These are phyloP conservation scores for Moelleriella libera DNA, from an alignment of 2,329 filamentous ascomycete genomes.

Conservation along the genomic window DNA sequence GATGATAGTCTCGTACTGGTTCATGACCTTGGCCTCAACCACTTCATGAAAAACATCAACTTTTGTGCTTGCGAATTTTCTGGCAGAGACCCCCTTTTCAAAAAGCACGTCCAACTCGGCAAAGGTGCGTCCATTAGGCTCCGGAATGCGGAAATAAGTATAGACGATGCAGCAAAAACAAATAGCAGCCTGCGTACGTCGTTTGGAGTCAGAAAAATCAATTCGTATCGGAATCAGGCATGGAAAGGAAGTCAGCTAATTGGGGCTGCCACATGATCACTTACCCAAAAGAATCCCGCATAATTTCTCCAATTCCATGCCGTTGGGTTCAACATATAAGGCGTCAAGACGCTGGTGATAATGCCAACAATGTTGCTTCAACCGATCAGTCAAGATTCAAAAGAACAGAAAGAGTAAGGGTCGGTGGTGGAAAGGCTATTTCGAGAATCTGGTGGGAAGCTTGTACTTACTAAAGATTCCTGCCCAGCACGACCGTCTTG, in stretches of 20 bases:
- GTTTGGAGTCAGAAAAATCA: neutral
- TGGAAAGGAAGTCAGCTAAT: neutral
- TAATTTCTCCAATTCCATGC: slow-evolving; percentile 84
- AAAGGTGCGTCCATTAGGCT: slow-evolving; percentile 67
- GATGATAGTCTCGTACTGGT: slow-evolving; percentile 28
- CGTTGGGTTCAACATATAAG: slow-evolving; percentile 82
- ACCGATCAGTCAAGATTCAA: neutral
- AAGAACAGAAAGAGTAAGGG: neutral
- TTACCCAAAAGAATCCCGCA: slow-evolving; percentile 73
- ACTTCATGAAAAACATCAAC: slow-evolving; percentile 41
- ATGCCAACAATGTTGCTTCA: slow-evolving; percentile 65
- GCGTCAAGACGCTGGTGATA: slow-evolving; percentile 66
- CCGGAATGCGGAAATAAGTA: slow-evolving; percentile 44
- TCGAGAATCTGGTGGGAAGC: neutral
- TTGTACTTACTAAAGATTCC: slow-evolving; percentile 51
- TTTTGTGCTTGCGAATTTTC: slow-evolving; percentile 52
- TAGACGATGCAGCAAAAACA: slow-evolving; percentile 74
- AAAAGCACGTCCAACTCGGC: slow-evolving; percentile 80
- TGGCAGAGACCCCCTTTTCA: slow-evolving; percentile 54
- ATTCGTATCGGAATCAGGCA: neutral
- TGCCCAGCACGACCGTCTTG: slow-evolving; percentile 80
- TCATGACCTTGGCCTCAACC: slow-evolving; percentile 32
- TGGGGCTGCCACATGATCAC: slow-evolving; percentile 5
- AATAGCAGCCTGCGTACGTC: slow-evolving; percentile 42
- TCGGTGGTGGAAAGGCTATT: neutral